Evolutionary conservation across 108 stramenopile genomes (phyloP), one percentile per base, ranked within the genome.

Genomic region (Cyclotella sp.): DNA sequence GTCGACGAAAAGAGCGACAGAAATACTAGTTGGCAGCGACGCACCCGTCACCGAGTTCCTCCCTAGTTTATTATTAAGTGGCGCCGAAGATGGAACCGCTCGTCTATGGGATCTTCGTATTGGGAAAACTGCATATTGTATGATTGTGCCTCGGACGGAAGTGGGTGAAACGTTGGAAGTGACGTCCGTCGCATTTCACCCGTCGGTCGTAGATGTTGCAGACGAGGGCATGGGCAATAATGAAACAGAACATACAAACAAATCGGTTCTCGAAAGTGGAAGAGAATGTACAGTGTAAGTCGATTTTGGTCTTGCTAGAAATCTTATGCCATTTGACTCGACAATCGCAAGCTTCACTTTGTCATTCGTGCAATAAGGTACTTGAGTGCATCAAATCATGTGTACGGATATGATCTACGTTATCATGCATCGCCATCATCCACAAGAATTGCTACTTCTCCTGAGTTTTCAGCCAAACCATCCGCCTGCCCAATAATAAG

Each of bases 81-180:
- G 93, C 34, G 92, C 93, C 3, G 89, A 90, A 65, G 93, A 94
- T 87, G 86, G 85, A 18, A 91, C 93, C 16, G 90, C 88, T 29
- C 85, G 93, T 2, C 75, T 94, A 7, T 94, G 93, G 93, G 91
- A 91, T 77, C 55, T 94, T 26, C 86, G 89, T 9, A 69, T 69
- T 3, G 29, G 70, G 27, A 79, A 75, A 41, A 66, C 79, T 30
- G 53, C 84, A 21, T 67, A 84, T 44, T 90, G 89, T 54, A 88
- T 92, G 28, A 40, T 68, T 12, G 55, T 76, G 0, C 78, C 75
- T 10, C 63, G 67, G 24, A 52, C 15, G 11, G 74, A 47, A 49
- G 72, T 55, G 19, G 66, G 39, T 24, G 83, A 49, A 0, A 47
- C 18, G 16, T 24, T 29, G 18, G 88, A 87, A 55, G 87, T 92